Percentiles rank a stretch among this genome's conserved stretches.
These are phyloP conservation scores for Pythium insidiosum DNA, from an alignment of 352 stramenopile species.

Conservation along the genomic window DNA sequence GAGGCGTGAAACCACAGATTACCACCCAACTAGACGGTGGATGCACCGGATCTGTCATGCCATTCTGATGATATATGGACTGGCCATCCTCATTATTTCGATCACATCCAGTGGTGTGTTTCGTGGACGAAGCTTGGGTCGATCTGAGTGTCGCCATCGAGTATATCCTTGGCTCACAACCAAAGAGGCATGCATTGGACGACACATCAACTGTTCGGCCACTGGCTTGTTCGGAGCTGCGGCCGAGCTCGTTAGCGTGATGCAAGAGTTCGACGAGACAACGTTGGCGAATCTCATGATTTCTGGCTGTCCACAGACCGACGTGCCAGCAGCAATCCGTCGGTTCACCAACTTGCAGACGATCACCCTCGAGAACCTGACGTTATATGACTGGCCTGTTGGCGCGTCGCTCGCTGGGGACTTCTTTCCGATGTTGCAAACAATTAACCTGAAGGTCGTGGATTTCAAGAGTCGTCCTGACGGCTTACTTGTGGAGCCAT, in stretches of 20 bases:
- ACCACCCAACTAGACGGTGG: no score
- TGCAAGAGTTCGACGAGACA: background rate
- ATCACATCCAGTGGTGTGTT: background rate
- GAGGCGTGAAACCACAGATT: no score
- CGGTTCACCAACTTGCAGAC: slow-evolving; percentile 4
- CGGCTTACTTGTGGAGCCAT: background rate
- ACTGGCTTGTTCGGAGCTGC: background rate
- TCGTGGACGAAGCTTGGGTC: background rate
- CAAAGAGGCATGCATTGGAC: slow-evolving; percentile 5
- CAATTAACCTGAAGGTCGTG: slow-evolving; percentile 3
- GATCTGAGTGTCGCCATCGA: slow-evolving; percentile 3
- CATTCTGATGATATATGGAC: no score
- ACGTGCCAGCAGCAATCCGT: slow-evolving; percentile 1
- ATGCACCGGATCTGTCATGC: no score
- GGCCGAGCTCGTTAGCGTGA: background rate
- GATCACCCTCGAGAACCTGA: slow-evolving; percentile 2
- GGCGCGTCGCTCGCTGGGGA: background rate
- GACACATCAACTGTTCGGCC: background rate
- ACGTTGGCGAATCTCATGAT: slow-evolving; percentile 6
- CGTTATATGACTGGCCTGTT: background rate
- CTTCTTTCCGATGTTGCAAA: background rate
- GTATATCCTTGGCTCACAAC: slow-evolving; percentile 8
- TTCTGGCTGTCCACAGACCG: background rate
- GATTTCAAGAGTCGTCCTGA: background rate
- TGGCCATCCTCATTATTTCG: background rate